Evolutionary conservation across 305 asterid genomes (phyloP).

Genomic region (Galium porrigens): DNA sequence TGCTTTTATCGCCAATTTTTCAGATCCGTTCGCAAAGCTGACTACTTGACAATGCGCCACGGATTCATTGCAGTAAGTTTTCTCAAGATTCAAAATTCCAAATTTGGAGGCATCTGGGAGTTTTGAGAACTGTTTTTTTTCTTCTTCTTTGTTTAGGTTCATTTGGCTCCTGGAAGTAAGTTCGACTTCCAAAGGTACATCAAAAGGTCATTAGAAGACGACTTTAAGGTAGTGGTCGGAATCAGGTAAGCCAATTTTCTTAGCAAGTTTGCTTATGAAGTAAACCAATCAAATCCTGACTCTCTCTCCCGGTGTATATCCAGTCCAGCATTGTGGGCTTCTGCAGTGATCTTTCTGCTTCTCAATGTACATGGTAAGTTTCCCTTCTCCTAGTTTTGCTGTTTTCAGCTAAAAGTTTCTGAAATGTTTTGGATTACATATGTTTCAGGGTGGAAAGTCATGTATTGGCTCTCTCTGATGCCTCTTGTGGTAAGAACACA

Average conservation of each 20-base stretch:
- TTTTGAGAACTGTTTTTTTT: background rate
- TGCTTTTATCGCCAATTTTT: conserved; percentile 74
- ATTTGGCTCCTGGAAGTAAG: conserved; percentile 67
- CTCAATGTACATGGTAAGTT: conserved; percentile 53
- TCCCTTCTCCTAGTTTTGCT: background rate
- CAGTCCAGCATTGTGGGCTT: conserved; percentile 62
- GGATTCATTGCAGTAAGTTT: conserved; percentile 77
- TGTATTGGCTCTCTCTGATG: conserved; percentile 51
- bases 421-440: background rate
- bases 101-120: background rate
- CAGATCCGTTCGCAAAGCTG: conserved; percentile 68
- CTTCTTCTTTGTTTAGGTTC: conserved; percentile 28
- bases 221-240: conserved; percentile 67
- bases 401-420: background rate
- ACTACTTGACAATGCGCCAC: conserved; percentile 73
- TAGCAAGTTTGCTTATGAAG: background rate
- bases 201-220: conserved; percentile 69
- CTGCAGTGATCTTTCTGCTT: conserved; percentile 59
- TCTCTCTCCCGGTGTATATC: conserved; percentile 12
- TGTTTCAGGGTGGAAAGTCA: conserved; percentile 48
- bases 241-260: conserved; percentile 35
- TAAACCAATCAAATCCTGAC: conserved; percentile 7
- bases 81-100: background rate
- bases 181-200: conserved; percentile 68
- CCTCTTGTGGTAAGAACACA: conserved; percentile 48